Percentiles rank a stretch among this genome's conserved stretches.
Conservation (phyloP, 1,284 basidiomycete genomes). For the Pyrrhoderma noxium region DNA sequence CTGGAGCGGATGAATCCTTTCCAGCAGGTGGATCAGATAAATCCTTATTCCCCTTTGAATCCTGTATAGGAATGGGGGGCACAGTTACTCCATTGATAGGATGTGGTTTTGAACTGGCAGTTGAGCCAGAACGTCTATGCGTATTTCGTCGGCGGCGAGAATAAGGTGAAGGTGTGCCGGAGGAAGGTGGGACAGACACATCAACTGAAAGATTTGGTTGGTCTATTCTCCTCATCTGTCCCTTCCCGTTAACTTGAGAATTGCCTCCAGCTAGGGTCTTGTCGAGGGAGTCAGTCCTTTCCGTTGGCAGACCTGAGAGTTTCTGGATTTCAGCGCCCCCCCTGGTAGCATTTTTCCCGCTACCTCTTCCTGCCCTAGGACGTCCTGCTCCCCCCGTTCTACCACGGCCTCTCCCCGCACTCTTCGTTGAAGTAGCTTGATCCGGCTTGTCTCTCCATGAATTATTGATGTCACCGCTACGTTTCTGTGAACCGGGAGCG, state of each 20-base stretch:
- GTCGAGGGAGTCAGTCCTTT: background rate
- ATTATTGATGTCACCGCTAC: conserved; percentile 24
- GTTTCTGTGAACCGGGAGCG: conserved; percentile 21
- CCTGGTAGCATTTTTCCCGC: conserved; percentile 23
- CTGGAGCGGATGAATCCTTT: background rate
- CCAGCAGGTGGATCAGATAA: background rate
- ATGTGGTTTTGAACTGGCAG: background rate
- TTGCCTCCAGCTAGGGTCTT: background rate
- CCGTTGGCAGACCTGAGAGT: background rate
- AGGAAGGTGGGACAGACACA: background rate
- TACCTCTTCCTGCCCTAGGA: conserved; percentile 23
- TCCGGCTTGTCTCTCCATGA: conserved; percentile 37
- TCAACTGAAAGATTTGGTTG: conserved; percentile 28
- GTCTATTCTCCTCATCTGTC: background rate
- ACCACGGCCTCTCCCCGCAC: conserved; percentile 30
- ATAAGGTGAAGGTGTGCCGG: conserved; percentile 1
- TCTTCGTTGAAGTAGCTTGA: conserved; percentile 42
- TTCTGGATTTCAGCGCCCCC: background rate
- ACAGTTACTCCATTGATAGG: background rate
- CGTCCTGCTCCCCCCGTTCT: conserved; percentile 26
- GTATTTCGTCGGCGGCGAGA: conserved; percentile 11
- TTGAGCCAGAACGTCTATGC: conserved; percentile 5
- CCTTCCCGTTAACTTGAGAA: background rate
- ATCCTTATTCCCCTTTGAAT: conserved; percentile 6
- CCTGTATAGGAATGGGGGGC: conserved; percentile 3